Evolutionary conservation across 139 green algal species (phyloP).

Genomic region (Haematococcus lacustris): DNA sequence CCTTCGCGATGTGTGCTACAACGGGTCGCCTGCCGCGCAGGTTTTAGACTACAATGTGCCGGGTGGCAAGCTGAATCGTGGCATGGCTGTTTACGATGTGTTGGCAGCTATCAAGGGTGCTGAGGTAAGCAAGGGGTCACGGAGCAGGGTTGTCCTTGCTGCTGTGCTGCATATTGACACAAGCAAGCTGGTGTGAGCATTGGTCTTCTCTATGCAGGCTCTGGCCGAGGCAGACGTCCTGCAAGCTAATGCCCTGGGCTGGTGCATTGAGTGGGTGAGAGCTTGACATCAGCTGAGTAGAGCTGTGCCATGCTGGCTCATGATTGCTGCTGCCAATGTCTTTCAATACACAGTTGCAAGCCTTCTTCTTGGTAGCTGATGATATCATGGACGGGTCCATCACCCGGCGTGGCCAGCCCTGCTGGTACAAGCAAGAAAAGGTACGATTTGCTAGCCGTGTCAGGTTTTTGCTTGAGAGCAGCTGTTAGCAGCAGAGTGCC

Average conservation of each 20-base stretch:
- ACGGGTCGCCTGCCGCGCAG: too few relatives aligned
- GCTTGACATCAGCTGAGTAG: too few relatives aligned
- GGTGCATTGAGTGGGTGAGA: slow-evolving; percentile 94
- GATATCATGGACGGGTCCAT: slow-evolving; percentile 99
- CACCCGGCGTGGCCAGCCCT: slow-evolving; percentile 91
- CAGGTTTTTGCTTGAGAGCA: too few relatives aligned
- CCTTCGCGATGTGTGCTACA: too few relatives aligned
- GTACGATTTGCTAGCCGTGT: too few relatives aligned
- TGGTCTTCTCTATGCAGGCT: slow-evolving; percentile 4
- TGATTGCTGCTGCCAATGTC: too few relatives aligned
- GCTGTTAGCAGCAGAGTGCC: too few relatives aligned
- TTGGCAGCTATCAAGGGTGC: slow-evolving; percentile 46
- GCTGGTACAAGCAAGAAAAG: slow-evolving; percentile 89
- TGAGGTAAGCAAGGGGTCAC: slow-evolving; percentile 35
- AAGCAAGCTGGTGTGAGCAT: too few relatives aligned
- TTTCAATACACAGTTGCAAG: slow-evolving; percentile 93
- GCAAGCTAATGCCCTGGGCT: slow-evolving; percentile 78
- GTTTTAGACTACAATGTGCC: slow-evolving; percentile 95
- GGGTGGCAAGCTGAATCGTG: slow-evolving; percentile 93
- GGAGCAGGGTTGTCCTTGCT: too few relatives aligned
- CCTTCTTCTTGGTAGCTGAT: slow-evolving; percentile 96
- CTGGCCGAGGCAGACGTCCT: slow-evolving; percentile 61
- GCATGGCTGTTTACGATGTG: slow-evolving; percentile 90
- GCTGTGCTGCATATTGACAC: too few relatives aligned
- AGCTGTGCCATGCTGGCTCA: too few relatives aligned